A percentile compares a stretch with the other conserved stretches of the same genome.
phyloP scores from a whole-genome alignment of 2,329 filamentous ascomycete genomes.

The Cordyceps tenuipes region DNA sequence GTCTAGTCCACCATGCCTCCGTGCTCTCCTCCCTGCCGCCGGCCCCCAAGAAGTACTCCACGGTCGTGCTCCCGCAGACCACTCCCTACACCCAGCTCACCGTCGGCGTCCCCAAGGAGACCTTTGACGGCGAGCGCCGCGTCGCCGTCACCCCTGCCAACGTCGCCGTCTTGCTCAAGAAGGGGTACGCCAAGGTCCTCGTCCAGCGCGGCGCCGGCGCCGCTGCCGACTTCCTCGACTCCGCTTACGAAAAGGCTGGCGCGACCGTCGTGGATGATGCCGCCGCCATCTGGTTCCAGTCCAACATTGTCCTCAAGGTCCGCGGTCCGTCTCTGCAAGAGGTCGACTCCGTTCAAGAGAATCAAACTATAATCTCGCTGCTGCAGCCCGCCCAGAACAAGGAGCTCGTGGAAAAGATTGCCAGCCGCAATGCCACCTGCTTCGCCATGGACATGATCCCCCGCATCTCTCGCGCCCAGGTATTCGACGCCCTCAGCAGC shows the following conservation, averaged over 20 bases:
- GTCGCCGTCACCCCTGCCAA: conserved; percentile 82
- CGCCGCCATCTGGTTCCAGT: conserved; percentile 60
- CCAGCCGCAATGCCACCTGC: conserved; percentile 59
- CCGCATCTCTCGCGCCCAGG: conserved; percentile 78
- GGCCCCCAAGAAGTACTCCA: conserved; percentile 29
- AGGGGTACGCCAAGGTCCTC: conserved; percentile 69
- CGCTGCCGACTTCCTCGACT: conserved; percentile 67
- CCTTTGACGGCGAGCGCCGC: conserved; percentile 68
- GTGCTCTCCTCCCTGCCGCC: conserved; percentile 19
- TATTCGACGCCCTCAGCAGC: conserved; percentile 80
- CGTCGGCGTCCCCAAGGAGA: conserved; percentile 73
- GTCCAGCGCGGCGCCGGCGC: conserved; percentile 75
- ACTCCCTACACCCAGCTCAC: conserved; percentile 64
- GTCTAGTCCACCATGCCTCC: conserved; percentile 31
- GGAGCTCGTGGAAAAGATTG: conserved; percentile 63
- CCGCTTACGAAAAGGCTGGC: conserved; percentile 68
- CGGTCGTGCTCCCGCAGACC: conserved; percentile 32
- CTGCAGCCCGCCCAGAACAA: conserved; percentile 77
- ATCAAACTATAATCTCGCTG: conserved; percentile 72
- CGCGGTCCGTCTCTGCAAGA: conserved; percentile 65
- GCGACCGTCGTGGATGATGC: conserved; percentile 65
- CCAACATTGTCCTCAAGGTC: conserved; percentile 79
- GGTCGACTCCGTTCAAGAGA: conserved; percentile 56
- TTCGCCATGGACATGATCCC: conserved; percentile 95
- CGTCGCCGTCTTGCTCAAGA: conserved; percentile 72